Percentiles rank a stretch among this genome's conserved stretches.
Evolutionary conservation across 805 yeast species (phyloP).

Genomic region (Barnettozyma populi): DNA sequence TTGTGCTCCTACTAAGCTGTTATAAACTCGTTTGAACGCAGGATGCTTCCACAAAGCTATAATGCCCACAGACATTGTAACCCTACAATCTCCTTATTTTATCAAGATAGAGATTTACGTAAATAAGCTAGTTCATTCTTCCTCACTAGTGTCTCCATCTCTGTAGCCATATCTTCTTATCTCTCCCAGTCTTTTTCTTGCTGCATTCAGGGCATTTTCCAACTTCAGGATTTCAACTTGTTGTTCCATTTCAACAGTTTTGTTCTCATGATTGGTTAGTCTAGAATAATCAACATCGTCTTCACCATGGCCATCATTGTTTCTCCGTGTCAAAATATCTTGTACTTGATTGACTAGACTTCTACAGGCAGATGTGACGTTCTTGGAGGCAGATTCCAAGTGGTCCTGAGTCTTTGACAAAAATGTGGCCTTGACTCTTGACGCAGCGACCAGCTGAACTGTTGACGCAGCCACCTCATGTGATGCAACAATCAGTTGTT

Average conservation of each 20-base stretch:
- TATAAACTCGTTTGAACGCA: too few species aligned
- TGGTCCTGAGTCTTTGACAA: conserved; percentile 72
- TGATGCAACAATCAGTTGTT: conserved; percentile 83
- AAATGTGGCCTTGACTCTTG: conserved; percentile 76
- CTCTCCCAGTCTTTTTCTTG: conserved; percentile 79
- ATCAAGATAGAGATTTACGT: too few species aligned
- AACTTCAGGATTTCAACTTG: conserved; percentile 84
- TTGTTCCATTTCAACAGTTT: conserved; percentile 86
- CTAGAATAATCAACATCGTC: conserved; percentile 58
- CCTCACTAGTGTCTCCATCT: conserved; percentile 52
- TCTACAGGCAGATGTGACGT: conserved; percentile 74
- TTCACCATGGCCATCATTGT: conserved; percentile 24
- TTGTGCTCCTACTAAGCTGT: too few species aligned
- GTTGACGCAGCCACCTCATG: conserved; percentile 91
- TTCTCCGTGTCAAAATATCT: conserved; percentile 39
- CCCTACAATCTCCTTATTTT: too few species aligned
- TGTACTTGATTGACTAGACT: conserved; percentile 67
- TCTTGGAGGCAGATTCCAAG: conserved; percentile 62
- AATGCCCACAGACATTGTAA: too few species aligned
- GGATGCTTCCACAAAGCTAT: too few species aligned
- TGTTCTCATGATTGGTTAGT: conserved; percentile 71
- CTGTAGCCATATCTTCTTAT: conserved; percentile 75
- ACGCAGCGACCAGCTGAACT: conserved; percentile 87
- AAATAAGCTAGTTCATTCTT: conserved; percentile 26
- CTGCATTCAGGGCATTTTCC: conserved; percentile 64